Percentiles rank a stretch among this genome's conserved stretches.
Conservation (phyloP, 176 grass and related monocot genomes). For the Themeda triandra region DNA sequence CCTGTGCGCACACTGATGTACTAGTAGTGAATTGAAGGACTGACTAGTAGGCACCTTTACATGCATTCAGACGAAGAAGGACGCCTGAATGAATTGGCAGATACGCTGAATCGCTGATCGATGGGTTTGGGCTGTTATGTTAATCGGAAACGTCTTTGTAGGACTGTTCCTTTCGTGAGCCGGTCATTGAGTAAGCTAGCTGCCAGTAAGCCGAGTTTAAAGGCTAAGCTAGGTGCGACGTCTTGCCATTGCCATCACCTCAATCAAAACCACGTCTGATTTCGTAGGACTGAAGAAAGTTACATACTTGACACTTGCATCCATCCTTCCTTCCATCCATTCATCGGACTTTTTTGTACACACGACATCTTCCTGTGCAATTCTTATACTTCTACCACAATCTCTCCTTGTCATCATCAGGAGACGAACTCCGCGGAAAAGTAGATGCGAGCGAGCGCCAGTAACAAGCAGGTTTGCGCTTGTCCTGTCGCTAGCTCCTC, state of each 20-base stretch:
- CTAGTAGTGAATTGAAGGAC: no score
- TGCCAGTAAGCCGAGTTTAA: slow-evolving; percentile 12
- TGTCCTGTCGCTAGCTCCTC: neutral
- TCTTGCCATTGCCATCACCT: slow-evolving; percentile 37
- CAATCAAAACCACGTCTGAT: neutral
- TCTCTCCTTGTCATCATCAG: neutral
- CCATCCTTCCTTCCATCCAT: neutral
- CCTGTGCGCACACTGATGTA: neutral
- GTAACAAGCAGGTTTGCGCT: neutral
- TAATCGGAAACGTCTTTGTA: neutral
- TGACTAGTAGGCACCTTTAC: no score
- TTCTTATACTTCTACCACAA: neutral
- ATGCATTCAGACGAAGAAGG: no score
- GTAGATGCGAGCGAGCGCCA: neutral
- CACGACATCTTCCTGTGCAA: neutral
- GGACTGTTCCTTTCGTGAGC: slow-evolving; percentile 13
- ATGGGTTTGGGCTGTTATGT: no score
- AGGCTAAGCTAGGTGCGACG: slow-evolving; percentile 36
- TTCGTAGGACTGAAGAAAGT: slow-evolving; percentile 27
- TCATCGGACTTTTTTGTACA: neutral
- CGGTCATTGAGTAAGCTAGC: slow-evolving; percentile 7
- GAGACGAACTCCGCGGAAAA: neutral
- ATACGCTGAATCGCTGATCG: no score
- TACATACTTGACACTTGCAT: neutral
- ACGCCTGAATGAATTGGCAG: no score